Base-by-base conservation (phyloP, 2,329 filamentous ascomycete species). In the Sphaerulina musiva region DNA sequence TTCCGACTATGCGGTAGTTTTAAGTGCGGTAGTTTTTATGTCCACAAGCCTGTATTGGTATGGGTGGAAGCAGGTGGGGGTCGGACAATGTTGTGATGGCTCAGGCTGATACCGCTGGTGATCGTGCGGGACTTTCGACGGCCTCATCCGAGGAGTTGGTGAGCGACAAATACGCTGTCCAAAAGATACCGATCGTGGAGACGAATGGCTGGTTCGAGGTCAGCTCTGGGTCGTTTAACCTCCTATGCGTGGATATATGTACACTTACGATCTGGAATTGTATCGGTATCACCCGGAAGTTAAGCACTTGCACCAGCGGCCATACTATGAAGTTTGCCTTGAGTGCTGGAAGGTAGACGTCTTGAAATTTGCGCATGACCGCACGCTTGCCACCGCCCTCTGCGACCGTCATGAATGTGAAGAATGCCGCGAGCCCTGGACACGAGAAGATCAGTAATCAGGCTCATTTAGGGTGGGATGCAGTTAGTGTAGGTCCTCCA, bases 291-390 rank as follows among this genome's bases (percentile, higher is more conserved):
- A 97, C 70, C 31, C 92, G 82, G 75, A 98, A 98, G 77, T 98
- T 98, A 74, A 98, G 81, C 59, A 97, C 84, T 75, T 98, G 93
- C 43, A 98, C 93, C 5, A 87, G 83, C 23, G 93, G 93, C 93
- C 93, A 98, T 23, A 98, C 81, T 64, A 95, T 77, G 66, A 86
- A 98, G 74, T 98, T 98, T 63, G 92, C 91, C 77, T 96, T 95
- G 62, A 98, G 77, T 7, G 93, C 92, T 11, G 92, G 90, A 54
- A 96, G 72, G 70, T 95, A 98, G 73, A 97, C 91, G 68, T 96
- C 92, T 66, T 87, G 81, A 64, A 98, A 84, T 77, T 98, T 98
- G 69, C 85, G 80, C 58, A 79, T 74, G 47, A 98, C 79, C 6
- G 88, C 91, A 56, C 87, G 80, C 65, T 81, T 83, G 32, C 90